Conservation (phyloP, 148 eudicot genomes). For the Arbutus unedo region DNA sequence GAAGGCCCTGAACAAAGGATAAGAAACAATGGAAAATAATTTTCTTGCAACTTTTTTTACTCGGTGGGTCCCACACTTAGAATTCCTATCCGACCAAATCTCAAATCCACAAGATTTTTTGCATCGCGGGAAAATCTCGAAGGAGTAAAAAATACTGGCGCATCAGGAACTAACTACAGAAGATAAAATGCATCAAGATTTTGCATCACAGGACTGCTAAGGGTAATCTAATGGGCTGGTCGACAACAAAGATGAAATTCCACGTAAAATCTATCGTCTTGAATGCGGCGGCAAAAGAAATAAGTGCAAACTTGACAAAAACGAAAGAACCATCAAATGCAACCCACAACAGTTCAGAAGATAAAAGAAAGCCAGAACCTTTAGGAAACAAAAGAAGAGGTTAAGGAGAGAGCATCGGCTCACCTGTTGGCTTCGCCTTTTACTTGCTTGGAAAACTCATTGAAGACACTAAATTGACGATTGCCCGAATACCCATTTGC, state of each 20-base stretch:
- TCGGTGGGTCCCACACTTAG: too few species aligned
- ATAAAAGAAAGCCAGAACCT: neutral
- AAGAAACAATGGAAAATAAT: too few species aligned
- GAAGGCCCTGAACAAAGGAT: too few species aligned
- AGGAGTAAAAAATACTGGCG: too few species aligned
- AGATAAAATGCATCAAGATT: too few species aligned
- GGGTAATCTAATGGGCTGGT: neutral
- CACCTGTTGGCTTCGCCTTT: slow-evolving; percentile 75
- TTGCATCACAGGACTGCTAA: too few species aligned
- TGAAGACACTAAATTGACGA: slow-evolving; percentile 78
- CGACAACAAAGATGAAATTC: neutral
- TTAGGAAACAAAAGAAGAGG: neutral
- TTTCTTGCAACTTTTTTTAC: too few species aligned
- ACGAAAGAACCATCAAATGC: slow-evolving; percentile 1
- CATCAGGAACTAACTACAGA: too few species aligned
- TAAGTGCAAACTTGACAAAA: slow-evolving; percentile 1
- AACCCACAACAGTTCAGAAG: neutral
- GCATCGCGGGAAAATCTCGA: too few species aligned
- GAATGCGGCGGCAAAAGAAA: neutral
- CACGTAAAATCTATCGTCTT: neutral
- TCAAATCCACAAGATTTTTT: too few species aligned
- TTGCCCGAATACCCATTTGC: slow-evolving; percentile 32
- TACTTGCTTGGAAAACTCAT: slow-evolving; percentile 78
- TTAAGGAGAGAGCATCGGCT: neutral
- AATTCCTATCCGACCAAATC: too few species aligned